Percentiles rank a stretch among this genome's conserved stretches.
Evolutionary conservation across 352 stramenopile species (phyloP).

Genomic region (Globisporangium parvum): DNA sequence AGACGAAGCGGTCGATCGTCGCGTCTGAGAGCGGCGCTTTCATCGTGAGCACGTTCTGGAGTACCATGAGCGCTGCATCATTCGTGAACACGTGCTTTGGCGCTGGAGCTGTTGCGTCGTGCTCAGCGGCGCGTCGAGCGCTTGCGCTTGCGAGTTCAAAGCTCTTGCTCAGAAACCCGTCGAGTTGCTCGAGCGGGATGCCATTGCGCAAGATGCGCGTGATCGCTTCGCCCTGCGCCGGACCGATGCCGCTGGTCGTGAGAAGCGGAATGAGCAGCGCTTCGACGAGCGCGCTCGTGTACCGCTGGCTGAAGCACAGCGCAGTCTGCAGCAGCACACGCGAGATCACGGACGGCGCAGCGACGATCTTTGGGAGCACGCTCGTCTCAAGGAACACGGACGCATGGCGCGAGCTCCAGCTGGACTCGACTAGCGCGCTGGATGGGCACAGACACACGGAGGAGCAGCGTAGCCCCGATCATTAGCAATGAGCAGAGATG

Average conservation of each 20-base stretch:
- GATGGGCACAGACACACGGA: not conserved
- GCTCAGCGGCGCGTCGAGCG: constrained; percentile 4
- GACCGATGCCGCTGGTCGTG: constrained; percentile 22
- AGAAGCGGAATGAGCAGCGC: constrained; percentile 53
- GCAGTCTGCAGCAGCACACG: constrained; percentile 57
- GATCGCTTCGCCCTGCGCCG: constrained; percentile 61
- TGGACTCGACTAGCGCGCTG: constrained; percentile 53
- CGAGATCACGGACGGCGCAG: constrained; percentile 63
- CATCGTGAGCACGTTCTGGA: constrained; percentile 64
- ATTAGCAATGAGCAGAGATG: not conserved
- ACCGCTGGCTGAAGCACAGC: constrained; percentile 45
- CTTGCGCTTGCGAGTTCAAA: constrained; percentile 6
- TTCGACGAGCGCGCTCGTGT: constrained; percentile 34
- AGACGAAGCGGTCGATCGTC: constrained; percentile 45
- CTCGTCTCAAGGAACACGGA: constrained; percentile 48
- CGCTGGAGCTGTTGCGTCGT: not conserved
- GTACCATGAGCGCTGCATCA: constrained; percentile 59
- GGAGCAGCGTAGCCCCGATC: not conserved
- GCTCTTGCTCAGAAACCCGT: constrained; percentile 36
- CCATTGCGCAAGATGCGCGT: constrained; percentile 56
- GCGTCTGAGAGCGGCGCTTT: constrained; percentile 38
- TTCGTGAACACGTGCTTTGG: constrained; percentile 42
- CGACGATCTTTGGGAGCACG: constrained; percentile 49
- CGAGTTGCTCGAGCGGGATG: constrained; percentile 39
- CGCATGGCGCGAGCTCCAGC: constrained; percentile 67